Conservation (phyloP, 2,329 filamentous ascomycete genomes). For the Verticillium longisporum region DNA sequence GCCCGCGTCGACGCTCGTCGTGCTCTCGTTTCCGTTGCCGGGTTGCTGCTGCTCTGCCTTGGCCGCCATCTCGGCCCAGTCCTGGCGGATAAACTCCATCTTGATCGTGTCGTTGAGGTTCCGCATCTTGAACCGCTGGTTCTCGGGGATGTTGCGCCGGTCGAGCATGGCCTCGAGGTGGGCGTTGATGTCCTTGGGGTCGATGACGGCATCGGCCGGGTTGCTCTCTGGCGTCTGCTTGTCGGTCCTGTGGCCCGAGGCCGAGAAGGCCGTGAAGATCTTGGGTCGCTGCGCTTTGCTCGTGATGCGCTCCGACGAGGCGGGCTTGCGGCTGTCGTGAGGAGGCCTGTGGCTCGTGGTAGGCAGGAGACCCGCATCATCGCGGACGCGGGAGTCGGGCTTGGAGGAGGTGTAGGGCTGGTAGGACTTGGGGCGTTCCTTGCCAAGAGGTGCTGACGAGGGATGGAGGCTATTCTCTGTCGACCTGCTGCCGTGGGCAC, state of each 20-base stretch:
- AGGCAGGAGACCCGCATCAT: constrained; percentile 9
- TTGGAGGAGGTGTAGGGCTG: constrained; percentile 28
- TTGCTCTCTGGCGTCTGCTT: constrained; percentile 24
- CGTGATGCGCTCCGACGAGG: constrained; percentile 13
- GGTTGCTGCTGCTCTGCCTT: constrained; percentile 24
- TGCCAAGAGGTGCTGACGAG: constrained; percentile 14
- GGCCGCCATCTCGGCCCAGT: constrained; percentile 64
- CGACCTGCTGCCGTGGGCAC: constrained; percentile 7
- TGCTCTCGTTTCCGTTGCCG: constrained; percentile 32
- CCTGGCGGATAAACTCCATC: constrained; percentile 88
- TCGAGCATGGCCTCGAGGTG: constrained; percentile 64
- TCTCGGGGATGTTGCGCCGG: constrained; percentile 85
- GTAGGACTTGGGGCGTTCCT: constrained; percentile 44
- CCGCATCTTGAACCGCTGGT: constrained; percentile 92
- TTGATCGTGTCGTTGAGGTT: constrained; percentile 85
- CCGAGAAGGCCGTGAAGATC: constrained; percentile 30
- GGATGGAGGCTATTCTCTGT: background rate
- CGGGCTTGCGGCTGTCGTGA: constrained; percentile 5
- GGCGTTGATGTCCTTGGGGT: constrained; percentile 47
- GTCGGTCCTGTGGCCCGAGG: constrained; percentile 27
- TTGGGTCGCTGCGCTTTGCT: constrained; percentile 34
- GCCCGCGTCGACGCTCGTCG: constrained; percentile 26
- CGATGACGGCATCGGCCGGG: constrained; percentile 45
- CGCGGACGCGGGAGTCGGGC: constrained; percentile 9
- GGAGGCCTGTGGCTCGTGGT: constrained; percentile 13